A percentile compares a stretch with the other conserved stretches of the same genome.
Conservation (phyloP, 345 rosid species). For the Ceriops zippeliana region DNA sequence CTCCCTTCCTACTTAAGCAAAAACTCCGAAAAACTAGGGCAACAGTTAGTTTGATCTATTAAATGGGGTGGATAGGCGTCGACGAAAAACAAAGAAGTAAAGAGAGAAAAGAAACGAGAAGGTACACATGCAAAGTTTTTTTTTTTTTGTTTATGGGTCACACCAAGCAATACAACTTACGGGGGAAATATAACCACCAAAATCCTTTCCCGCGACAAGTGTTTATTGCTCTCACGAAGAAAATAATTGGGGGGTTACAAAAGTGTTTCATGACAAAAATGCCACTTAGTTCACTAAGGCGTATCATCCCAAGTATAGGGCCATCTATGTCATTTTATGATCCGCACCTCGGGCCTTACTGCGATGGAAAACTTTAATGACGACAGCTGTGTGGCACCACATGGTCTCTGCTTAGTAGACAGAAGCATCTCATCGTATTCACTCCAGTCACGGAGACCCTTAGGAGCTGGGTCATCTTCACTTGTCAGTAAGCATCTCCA, state of each 20-base stretch:
- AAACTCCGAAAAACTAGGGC: not conserved
- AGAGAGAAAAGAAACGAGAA: not conserved
- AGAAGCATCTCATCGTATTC: conserved; percentile 13
- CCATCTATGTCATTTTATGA: conserved; percentile 18
- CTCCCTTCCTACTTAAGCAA: not conserved
- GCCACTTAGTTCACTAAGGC: not conserved
- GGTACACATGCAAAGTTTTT: not conserved
- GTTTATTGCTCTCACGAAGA: not conserved
- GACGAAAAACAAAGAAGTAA: not conserved
- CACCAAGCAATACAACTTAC: not conserved
- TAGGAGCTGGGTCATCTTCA: conserved; percentile 4
- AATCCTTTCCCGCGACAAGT: not conserved
- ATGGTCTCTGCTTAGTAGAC: conserved; percentile 9
- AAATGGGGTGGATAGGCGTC: not conserved
- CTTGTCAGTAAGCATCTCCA: not conserved
- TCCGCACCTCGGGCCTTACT: conserved; percentile 47
- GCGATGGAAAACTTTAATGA: conserved; percentile 46
- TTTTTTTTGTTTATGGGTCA: no score
- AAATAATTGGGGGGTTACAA: no score
- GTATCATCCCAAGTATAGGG: conserved; percentile 14
- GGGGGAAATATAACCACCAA: not conserved
- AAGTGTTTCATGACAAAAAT: not conserved
- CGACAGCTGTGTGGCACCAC: conserved; percentile 19
- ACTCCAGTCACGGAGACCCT: not conserved
- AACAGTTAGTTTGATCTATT: not conserved